Conservation (phyloP, 768 basidiomycete genomes). For the Dentipellis fragilis region DNA sequence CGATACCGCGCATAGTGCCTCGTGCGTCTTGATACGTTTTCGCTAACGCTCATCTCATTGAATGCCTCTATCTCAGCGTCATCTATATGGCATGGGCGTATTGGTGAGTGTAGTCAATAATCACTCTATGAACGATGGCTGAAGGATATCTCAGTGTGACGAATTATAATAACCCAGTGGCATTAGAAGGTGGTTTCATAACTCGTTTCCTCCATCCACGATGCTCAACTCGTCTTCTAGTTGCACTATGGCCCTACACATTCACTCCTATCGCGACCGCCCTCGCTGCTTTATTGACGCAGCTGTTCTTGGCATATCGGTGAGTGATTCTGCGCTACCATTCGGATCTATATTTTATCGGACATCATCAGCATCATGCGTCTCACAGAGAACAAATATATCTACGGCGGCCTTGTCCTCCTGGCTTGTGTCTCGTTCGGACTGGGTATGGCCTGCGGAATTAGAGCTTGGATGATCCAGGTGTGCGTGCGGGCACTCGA, state of each 20-base stretch:
- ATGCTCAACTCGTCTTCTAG: not conserved
- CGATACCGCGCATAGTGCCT: not conserved
- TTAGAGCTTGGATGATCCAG: slow-evolving; percentile 31
- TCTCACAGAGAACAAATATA: not conserved
- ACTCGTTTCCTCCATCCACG: not conserved
- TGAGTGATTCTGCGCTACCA: not conserved
- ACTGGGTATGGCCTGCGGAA: slow-evolving; percentile 33
- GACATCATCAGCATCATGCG: not conserved
- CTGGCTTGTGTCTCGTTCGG: slow-evolving; percentile 30
- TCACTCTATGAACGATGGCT: not conserved
- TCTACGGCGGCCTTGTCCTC: slow-evolving; percentile 21
- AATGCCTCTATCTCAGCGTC: not conserved
- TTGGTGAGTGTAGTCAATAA: not conserved
- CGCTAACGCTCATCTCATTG: not conserved
- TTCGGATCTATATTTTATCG: not conserved
- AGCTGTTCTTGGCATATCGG: slow-evolving; percentile 23
- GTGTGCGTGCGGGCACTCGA: slow-evolving; percentile 22
- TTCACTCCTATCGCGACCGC: slow-evolving; percentile 39
- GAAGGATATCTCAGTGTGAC: not conserved
- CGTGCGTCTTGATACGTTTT: not conserved
- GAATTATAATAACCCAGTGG: not conserved
- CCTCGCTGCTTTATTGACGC: slow-evolving; percentile 39
- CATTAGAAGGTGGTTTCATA: not conserved
- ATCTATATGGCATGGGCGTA: not conserved
- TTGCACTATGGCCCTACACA: slow-evolving; percentile 33